A percentile compares a stretch with the other conserved stretches of the same genome.
phyloP scores from a whole-genome alignment of 1,284 basidiomycete genomes.

The Heimioporus punctisporus region DNA sequence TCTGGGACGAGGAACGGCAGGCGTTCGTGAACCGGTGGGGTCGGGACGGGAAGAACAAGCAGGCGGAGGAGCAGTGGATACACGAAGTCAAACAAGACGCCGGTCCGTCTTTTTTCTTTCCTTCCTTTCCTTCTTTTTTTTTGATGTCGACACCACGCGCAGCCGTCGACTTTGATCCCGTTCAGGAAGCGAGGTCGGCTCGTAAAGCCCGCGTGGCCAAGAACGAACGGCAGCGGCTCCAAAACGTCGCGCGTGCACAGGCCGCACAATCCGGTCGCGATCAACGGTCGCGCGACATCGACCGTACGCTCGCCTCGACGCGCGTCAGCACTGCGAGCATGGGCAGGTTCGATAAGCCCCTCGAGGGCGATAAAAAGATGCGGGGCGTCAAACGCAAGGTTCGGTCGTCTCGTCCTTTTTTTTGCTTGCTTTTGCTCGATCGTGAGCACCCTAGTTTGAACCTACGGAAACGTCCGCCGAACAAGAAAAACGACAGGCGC shows the following conservation, averaged over 20 bases:
- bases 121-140: neutral
- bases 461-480: constrained; percentile 70
- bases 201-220: constrained; percentile 84
- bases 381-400: constrained; percentile 95
- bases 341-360: constrained; percentile 89
- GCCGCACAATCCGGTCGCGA: constrained; percentile 31
- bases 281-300: constrained; percentile 74
- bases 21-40: constrained; percentile 97
- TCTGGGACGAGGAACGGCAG: constrained; percentile 95
- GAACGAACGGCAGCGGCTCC: constrained; percentile 83
- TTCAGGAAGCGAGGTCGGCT: constrained; percentile 71
- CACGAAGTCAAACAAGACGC: constrained; percentile 88
- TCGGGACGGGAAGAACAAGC: constrained; percentile 88
- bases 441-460: constrained; percentile 84
- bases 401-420: neutral
- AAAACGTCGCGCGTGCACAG: constrained; percentile 74
- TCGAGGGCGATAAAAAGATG: constrained; percentile 91
- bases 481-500: constrained; percentile 72
- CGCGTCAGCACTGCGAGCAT: constrained; percentile 90
- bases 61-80: constrained; percentile 91
- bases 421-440: too few relatives aligned
- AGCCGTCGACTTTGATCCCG: constrained; percentile 83
- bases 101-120: constrained; percentile 52
- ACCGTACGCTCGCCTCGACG: constrained; percentile 79
- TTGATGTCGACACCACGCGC: neutral